Evolutionary conservation across 192 early-diverging fungal genomes (phyloP), one percentile per base, ranked within the genome.

Genomic region (Dissophora ornata): DNA sequence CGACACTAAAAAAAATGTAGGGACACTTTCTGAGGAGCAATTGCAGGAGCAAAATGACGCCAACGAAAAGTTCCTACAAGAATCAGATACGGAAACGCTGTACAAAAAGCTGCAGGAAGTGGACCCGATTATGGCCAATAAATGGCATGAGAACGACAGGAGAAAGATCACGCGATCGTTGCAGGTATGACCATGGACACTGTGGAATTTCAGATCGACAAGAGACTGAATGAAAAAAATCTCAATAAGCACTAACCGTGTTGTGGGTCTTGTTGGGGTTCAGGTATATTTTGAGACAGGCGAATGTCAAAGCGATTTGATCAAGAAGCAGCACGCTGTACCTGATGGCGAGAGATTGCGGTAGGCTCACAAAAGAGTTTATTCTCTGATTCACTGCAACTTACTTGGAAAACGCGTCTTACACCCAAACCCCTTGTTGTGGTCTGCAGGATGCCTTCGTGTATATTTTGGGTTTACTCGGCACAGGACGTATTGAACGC

Each of bases 401-500:
- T 38, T 38, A 38, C 12, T 38, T 38, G 7, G 7, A 5, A 12
- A 38, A 12, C 36, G 36, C 36, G 36, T 9, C 36, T 38, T 15
- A 24, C 47, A 25, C 34, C 16, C 32, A 4, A 42, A 1, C 19
- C 52, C 28, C 11, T 22, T 19, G 34, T 51, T 12, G 19, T 16
- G 9, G 9, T 21, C 52, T 34, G 15, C 48, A 91, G 93, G 48
- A 95, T 85, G 71, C 83, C 85, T 0, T 88, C 93, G 0, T 80
- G 89, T 33, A 81, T 99, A 21, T 92, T 97, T 47, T 99, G 97
- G 97, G 81, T 97, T 2, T 93, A 95, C 73, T 89, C 95, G 0
- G 90, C 91, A 24, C 81, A 83, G 9, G 65, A 68, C 7, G 62
- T 80, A 18, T 74, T 99, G 13, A 86, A 96, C 45, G 82, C 85